Percentiles rank a stretch among this genome's conserved stretches.
These are phyloP conservation scores for Dendrocalamus latiflorus DNA, from an alignment of 202 grass and related monocot species.

Conservation along the genomic window DNA sequence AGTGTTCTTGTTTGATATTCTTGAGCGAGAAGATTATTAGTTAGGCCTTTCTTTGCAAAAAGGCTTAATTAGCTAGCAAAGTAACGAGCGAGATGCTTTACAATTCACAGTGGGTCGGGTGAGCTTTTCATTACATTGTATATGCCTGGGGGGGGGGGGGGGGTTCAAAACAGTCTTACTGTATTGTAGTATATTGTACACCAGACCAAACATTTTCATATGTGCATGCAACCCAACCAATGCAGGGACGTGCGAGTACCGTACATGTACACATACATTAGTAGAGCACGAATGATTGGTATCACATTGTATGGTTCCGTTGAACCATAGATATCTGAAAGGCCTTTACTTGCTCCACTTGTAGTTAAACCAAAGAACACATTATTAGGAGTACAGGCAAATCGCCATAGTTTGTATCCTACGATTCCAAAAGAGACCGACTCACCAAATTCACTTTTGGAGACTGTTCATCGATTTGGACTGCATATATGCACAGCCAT, in stretches of 20 bases:
- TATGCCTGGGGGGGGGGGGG: background rate
- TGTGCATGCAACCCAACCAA: background rate
- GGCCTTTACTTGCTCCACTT: background rate
- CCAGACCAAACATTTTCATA: background rate
- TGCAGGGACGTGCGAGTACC: background rate
- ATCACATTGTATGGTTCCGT: slow-evolving; percentile 5
- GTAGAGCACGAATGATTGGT: background rate
- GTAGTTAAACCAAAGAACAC: background rate
- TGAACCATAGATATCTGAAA: background rate
- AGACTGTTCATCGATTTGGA: background rate
- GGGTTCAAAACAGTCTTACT: background rate
- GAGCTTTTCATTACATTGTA: slow-evolving; percentile 23
- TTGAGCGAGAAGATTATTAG: slow-evolving; percentile 32
- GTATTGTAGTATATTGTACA: background rate
- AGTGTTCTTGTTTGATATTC: no score
- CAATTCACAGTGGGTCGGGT: slow-evolving; percentile 30
- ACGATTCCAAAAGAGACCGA: background rate
- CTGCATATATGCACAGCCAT: background rate
- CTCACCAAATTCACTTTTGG: slow-evolving; percentile 4
- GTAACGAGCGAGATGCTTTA: background rate
- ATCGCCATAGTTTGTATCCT: background rate
- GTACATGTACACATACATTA: background rate
- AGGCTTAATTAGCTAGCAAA: background rate
- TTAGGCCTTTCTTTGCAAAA: slow-evolving; percentile 21
- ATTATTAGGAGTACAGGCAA: background rate